Evolutionary conservation across 2,329 filamentous ascomycete species (phyloP), one percentile per base, ranked within the genome.

Genomic region (Coleophoma eucalyptorum): DNA sequence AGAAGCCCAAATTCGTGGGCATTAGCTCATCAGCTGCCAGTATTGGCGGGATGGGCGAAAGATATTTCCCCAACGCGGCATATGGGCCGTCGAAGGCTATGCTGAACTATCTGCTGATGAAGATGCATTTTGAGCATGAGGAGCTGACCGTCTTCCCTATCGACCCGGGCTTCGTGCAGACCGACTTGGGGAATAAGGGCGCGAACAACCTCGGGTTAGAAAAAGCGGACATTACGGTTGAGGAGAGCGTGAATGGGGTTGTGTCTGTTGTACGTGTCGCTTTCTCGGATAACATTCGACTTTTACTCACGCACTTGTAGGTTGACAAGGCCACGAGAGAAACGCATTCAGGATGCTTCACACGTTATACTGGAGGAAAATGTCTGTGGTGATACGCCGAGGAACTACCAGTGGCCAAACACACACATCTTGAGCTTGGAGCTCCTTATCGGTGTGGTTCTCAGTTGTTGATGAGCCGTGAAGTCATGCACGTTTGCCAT

Each of bases 81-180:
- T 78, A 80, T 50, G 75, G 69, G 1, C 57, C 68, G 1, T 65
- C 66, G 37, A 79, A 79, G 60, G 57, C 54, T 1, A 55, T 50
- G 10, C 42, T 68, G 21, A 68, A 72, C 48, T 71, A 55, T 33
- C 48, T 69, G 33, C 57, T 61, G 3, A 50, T 61, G 8, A 68
- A 68, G 53, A 62, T 70, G 12, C 62, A 71, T 52, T 62, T 66
- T 33, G 69, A 72, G 50, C 58, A 69, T 52, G 61, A 6, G 62
- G 62, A 55, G 52, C n/a, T 74, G 6, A 65, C 63, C 15, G 55
- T 65, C 1, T 67, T 70, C 48, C 37, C 49, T 3, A 40, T 60
- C 2, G 32, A 54, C 48, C 57, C 58, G 19, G 57, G 58, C 35
- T 69, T 65, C 54, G 67, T 70, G 0, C 62, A 69, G 49, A 73